Base-by-base conservation (phyloP, 2,329 filamentous ascomycete genomes). In the Westerdykella aurantiaca region DNA sequence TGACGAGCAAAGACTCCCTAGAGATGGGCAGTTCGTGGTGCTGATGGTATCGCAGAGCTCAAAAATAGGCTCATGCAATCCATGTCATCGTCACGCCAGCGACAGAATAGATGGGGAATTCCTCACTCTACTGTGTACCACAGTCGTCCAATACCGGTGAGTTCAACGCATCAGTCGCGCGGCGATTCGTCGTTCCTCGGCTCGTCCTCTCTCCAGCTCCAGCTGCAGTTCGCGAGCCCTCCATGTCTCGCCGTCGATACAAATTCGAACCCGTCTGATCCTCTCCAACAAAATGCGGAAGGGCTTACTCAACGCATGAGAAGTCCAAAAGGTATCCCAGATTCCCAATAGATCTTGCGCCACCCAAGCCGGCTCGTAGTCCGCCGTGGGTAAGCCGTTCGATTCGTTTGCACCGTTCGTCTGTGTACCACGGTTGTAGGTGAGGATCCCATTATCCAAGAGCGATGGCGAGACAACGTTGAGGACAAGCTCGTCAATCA, bases 301-400 rank as follows among this genome's bases (percentile, higher is more conserved):
- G 13, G 57, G 44, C 6, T 43, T 41, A 13, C 56, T 56, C 38
- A 49, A 55, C 12, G 57, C 55, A n/a, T 57, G 55, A 4, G 51
- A 56, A 21, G 50, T 43, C 64, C 64, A 67, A 2, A 67, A 57
- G 37, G 52, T 58, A 25, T 58, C 55, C 63, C 63, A 67, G 18
- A 67, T 57, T 33, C 60, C 52, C 2, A 63, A 45, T 5, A 67
- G 50, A 33, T 64, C 57, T 31, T 41, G 46, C 10, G 57, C 56
- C 17, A 61, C 58, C n/a, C 52, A 55, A n/a, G 40, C 44, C 12
- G 57, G 57, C 49, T 62, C 33, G 33, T 12, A 14, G 22, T 34
- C 37, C 25, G 18, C 6, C 18, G 18, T 21, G 18, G 18, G 18
- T 4, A 21, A 6, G 18, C 18, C 18, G 18, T 21, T 21, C 18